Percentiles rank a stretch among this genome's conserved stretches.
Evolutionary conservation across 768 basidiomycete species (phyloP).

Genomic region (Rhizopogon vesiculosus): DNA sequence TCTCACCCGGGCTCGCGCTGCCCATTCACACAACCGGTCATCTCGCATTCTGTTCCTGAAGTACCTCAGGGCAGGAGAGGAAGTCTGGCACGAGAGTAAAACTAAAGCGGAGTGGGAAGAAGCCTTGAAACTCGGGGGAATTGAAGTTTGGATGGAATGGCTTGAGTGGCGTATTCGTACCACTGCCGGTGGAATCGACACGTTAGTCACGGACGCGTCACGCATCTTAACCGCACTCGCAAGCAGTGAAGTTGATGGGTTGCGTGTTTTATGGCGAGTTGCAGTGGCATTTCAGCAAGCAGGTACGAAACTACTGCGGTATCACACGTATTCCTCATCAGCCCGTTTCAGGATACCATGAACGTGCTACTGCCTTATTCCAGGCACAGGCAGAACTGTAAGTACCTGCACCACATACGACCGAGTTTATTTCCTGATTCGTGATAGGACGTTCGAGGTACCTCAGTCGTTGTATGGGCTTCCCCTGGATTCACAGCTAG

Average conservation of each 20-base stretch:
- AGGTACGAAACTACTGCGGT: slow-evolving; percentile 38
- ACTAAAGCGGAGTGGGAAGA: slow-evolving; percentile 65
- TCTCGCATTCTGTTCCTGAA: slow-evolving; percentile 53
- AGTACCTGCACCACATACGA: slow-evolving; percentile 17
- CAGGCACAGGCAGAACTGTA: slow-evolving; percentile 85
- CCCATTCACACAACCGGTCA: slow-evolving; percentile 44
- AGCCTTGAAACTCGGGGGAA: slow-evolving; percentile 46
- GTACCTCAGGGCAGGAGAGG: slow-evolving; percentile 70
- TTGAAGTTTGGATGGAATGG: slow-evolving; percentile 76
- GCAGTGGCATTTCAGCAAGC: slow-evolving; percentile 60
- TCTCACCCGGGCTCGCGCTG: slow-evolving; percentile 56
- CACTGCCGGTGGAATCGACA: slow-evolving; percentile 43
- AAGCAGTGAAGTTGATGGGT: slow-evolving; percentile 46
- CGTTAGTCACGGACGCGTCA: slow-evolving; percentile 46
- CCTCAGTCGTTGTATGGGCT: slow-evolving; percentile 41
- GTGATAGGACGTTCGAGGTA: slow-evolving; percentile 50
- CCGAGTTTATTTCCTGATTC: slow-evolving; percentile 4
- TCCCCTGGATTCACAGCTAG: slow-evolving; percentile 46
- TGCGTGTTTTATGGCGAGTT: slow-evolving; percentile 70
- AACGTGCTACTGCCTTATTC: slow-evolving; percentile 72
- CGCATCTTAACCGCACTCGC: slow-evolving; percentile 41
- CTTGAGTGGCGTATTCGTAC: slow-evolving; percentile 66
- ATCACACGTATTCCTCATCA: slow-evolving; percentile 1
- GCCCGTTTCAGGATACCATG: slow-evolving; percentile 52
- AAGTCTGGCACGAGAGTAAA: slow-evolving; percentile 59